Conservation (phyloP, 495 filamentous ascomycete species). For the Elasticomyces elasticus region DNA sequence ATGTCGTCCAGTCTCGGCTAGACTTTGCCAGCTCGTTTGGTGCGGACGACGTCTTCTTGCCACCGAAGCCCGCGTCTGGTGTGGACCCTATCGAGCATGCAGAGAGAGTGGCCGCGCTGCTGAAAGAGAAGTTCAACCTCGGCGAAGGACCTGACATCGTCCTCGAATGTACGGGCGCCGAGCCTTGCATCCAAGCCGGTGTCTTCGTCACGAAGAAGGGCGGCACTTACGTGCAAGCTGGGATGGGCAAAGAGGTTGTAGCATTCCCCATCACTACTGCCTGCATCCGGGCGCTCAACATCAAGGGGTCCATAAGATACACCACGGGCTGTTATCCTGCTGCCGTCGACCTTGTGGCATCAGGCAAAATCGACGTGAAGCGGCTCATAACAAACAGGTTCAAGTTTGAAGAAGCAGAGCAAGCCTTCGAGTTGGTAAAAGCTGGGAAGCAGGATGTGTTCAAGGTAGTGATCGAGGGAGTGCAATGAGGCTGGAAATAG, state of each 20-base stretch:
- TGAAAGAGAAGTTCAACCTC: conserved; percentile 6
- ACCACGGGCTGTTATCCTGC: conserved; percentile 47
- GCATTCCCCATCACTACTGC: conserved; percentile 47
- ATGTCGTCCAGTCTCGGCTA: conserved; percentile 12
- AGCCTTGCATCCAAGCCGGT: conserved; percentile 13
- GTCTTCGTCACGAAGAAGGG: conserved; percentile 8
- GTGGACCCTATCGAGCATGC: conserved; percentile 1
- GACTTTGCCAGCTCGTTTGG: conserved; percentile 17
- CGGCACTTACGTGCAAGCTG: conserved; percentile 45
- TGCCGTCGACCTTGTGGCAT: conserved; percentile 42
- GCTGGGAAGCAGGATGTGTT: conserved; percentile 19
- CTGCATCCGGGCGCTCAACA: conserved; percentile 44
- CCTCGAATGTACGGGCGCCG: conserved; percentile 18
- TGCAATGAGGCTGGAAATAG: conserved; percentile 10
- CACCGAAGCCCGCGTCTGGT: conserved; percentile 34
- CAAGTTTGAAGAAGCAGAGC: conserved; percentile 44
- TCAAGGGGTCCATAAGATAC: conserved; percentile 47
- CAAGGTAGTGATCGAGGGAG: conserved; percentile 31
- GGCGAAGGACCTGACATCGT: conserved; percentile 18
- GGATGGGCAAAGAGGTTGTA: conserved; percentile 49
- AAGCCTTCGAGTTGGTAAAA: conserved; percentile 37
- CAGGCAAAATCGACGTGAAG: conserved; percentile 43
- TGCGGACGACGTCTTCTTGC: conserved; percentile 43
- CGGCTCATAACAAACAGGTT: conserved; percentile 43
- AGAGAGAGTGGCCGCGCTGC: conserved; percentile 4